phyloP scores from a whole-genome alignment of 2,329 filamentous ascomycete species.

The Phialophora chinensis region DNA sequence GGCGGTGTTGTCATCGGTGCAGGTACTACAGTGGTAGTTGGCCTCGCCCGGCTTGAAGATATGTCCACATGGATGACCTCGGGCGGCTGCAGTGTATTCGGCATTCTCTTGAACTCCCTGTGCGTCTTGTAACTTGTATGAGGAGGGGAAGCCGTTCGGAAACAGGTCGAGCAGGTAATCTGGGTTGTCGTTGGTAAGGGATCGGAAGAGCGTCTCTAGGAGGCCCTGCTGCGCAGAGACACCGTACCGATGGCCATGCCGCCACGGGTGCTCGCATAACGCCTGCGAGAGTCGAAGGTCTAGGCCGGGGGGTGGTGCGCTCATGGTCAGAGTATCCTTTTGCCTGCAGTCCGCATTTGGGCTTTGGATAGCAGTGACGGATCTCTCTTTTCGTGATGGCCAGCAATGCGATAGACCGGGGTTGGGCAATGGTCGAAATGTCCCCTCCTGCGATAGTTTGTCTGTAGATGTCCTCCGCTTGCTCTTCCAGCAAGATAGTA shows the following conservation, averaged over 20 bases:
- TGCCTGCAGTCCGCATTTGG: slow-evolving; percentile 28
- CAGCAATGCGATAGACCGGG: background rate
- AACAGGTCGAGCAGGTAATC: slow-evolving; percentile 83
- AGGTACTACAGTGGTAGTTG: slow-evolving; percentile 92
- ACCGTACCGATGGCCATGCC: slow-evolving; percentile 77
- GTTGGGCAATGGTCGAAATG: background rate
- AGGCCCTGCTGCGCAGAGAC: slow-evolving; percentile 73
- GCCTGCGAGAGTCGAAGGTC: slow-evolving; percentile 85
- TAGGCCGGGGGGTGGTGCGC: slow-evolving; percentile 57
- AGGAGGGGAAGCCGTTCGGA: slow-evolving; percentile 70
- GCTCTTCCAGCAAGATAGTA: background rate
- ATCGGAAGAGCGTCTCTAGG: slow-evolving; percentile 81
- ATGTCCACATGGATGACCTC: slow-evolving; percentile 93
- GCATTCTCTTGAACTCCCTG: slow-evolving; percentile 93
- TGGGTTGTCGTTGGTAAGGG: slow-evolving; percentile 75
- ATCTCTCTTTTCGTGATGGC: background rate
- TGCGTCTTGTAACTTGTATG: slow-evolving; percentile 80
- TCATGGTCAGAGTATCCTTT: slow-evolving; percentile 21
- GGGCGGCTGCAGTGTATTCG: slow-evolving; percentile 89
- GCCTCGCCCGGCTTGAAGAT: slow-evolving; percentile 96
- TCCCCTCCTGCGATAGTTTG: background rate
- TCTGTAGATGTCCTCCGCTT: background rate
- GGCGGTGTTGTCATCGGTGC: slow-evolving; percentile 92
- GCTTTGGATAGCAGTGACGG: background rate
- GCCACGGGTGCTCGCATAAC: slow-evolving; percentile 76